Evolutionary conservation across 176 grass and related monocot species (phyloP).

Genomic region (Musa beccarii): DNA sequence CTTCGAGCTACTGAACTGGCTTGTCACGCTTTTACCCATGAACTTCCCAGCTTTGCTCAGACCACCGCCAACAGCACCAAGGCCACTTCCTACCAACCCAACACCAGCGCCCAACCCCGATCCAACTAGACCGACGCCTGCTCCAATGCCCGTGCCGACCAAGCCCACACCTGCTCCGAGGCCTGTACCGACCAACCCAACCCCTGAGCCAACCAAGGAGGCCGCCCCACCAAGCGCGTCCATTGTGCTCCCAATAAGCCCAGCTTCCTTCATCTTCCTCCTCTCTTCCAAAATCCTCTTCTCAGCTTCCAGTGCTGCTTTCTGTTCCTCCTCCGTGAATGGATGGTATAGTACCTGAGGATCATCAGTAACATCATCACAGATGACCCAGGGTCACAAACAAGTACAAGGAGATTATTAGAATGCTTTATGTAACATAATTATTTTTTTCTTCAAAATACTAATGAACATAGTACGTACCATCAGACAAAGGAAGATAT

Average conservation of each 20-base stretch:
- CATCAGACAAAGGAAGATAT: not conserved
- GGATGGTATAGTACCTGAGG: conserved; percentile 58
- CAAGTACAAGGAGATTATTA: not conserved
- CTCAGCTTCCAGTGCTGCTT: conserved; percentile 67
- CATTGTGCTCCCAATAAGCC: conserved; percentile 40
- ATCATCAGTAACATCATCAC: conserved; percentile 5
- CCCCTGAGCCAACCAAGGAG: conserved; percentile 70
- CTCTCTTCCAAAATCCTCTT: conserved; percentile 57
- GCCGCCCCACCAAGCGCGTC: conserved; percentile 45
- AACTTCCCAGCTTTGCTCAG: conserved; percentile 70
- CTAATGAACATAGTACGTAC: too few relatives aligned
- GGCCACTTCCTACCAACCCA: conserved; percentile 46
- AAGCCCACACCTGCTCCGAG: conserved; percentile 18
- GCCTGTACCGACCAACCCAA: conserved; percentile 27
- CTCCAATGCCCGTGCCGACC: conserved; percentile 52
- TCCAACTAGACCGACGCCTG: conserved; percentile 12
- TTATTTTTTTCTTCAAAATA: too few relatives aligned
- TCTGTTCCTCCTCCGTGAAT: conserved; percentile 70
- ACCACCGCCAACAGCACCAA: conserved; percentile 60
- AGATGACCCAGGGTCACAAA: not conserved
- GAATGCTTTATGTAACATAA: too few relatives aligned
- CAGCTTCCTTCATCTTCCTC: conserved; percentile 63
- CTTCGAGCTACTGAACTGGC: conserved; percentile 65
- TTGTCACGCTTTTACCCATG: conserved; percentile 61
- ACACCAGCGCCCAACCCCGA: conserved; percentile 40